Evolutionary conservation across 1,284 basidiomycete genomes (phyloP), one percentile per base, ranked within the genome.

Genomic region (Stygiomarasmius scandens): DNA sequence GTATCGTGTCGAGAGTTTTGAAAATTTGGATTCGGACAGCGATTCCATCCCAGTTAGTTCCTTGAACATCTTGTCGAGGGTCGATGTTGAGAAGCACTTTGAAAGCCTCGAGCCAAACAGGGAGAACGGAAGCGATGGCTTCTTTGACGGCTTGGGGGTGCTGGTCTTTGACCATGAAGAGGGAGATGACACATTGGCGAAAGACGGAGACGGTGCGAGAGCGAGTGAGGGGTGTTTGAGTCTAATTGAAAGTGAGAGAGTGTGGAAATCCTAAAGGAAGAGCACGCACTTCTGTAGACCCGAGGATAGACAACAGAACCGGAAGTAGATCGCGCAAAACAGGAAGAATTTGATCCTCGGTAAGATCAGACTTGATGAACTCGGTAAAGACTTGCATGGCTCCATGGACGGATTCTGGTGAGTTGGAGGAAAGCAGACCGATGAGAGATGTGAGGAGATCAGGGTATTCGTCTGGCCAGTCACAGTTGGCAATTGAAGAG

Each of bases 381-480:
- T 98, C 95, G 10, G 87, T 87, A 66, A 98, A 86, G 12, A 97
- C 92, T 69, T 95, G 87, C 92, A 98, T 94, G n/a, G 93, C 89
- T 23, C 95, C 95, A 72, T 97, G 93, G 10, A 96, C 90, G 11
- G 90, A 82, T 56, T 86, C 80, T 0, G 90, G 74, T 3, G 86
- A 86, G 16, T 12, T 82, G 1, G 89, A 86, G 2, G 90, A 88
- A 22, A 98, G 80, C 16, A 96, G 82, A 34, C 71, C 70, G 60
- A 96, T 86, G 23, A 97, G 81, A 25, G 82, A 78, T 52, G 77
- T 77, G 29, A 97, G 79, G 12, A 97, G 82, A 49, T 90, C 85
- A 0, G 94, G 91, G 68, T 92, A 97, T 79, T 95, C 92, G 70
- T 96, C 93, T 10, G 95, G 95, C 93, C 93, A 97, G 75, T 97